Percentiles rank a stretch among this genome's conserved stretches.
Evolutionary conservation across 2,329 filamentous ascomycete species (phyloP).

Genomic region (Cladophialophora bantiana): DNA sequence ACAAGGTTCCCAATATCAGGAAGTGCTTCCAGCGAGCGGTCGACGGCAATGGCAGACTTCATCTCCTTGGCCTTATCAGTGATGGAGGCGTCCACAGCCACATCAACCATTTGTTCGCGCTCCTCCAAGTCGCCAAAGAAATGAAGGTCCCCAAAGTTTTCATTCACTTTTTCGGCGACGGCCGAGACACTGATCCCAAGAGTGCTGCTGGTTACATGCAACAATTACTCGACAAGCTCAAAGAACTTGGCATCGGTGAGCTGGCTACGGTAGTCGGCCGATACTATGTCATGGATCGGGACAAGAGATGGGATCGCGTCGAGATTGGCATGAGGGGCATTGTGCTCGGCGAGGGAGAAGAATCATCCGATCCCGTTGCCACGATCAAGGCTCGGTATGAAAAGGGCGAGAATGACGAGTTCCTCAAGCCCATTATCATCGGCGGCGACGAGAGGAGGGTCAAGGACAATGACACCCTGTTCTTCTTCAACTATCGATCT

Average conservation of each 20-base stretch:
- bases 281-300: slow-evolving; percentile 99
- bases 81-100: slow-evolving; percentile 97
- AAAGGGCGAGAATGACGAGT: slow-evolving; percentile 91
- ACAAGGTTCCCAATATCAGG: slow-evolving; percentile 77
- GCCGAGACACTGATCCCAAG: slow-evolving; percentile 97
- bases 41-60: slow-evolving; percentile 87
- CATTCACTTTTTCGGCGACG: slow-evolving; percentile 99
- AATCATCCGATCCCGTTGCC: slow-evolving; percentile 80
- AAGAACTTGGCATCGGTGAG: slow-evolving; percentile 85
- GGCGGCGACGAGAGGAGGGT: slow-evolving; percentile 85
- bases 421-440: slow-evolving; percentile 96
- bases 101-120: slow-evolving; percentile 87
- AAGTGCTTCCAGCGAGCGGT: slow-evolving; percentile 80
- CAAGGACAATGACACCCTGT: slow-evolving; percentile 90
- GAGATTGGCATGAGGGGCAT: slow-evolving; percentile 89
- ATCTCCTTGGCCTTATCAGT: slow-evolving; percentile 89
- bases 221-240: slow-evolving; percentile 77
- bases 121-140: slow-evolving; percentile 89
- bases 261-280: slow-evolving; percentile 92
- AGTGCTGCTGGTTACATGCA: slow-evolving; percentile 87
- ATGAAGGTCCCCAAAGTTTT: slow-evolving; percentile 87
- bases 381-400: slow-evolving; percentile 88
- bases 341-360: slow-evolving; percentile 84
- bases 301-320: slow-evolving; percentile 97
- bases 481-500: slow-evolving; percentile 99